A percentile compares a stretch with the other conserved stretches of the same genome.
Conservation (phyloP, 192 early-diverging fungal species). For the Backusella circina region DNA sequence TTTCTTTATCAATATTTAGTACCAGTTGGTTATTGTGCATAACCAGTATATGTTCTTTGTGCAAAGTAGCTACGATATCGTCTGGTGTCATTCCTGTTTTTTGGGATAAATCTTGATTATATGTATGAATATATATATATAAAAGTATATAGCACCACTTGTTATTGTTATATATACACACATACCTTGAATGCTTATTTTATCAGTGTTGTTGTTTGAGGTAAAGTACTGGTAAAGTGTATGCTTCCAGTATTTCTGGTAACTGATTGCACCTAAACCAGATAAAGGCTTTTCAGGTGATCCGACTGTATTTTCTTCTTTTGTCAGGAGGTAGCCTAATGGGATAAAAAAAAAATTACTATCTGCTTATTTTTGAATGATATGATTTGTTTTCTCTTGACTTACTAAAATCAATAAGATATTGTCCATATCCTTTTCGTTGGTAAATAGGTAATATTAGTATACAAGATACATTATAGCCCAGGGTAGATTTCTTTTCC, state of each 20-base stretch:
- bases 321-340: constrained; percentile 75
- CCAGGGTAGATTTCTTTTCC: constrained; percentile 81
- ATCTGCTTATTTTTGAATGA: neutral
- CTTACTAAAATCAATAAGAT: constrained; percentile 89
- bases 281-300: constrained; percentile 92
- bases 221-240: constrained; percentile 71
- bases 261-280: constrained; percentile 82
- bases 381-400: neutral
- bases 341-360: neutral
- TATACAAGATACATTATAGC: constrained; percentile 94
- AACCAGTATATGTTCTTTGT: constrained; percentile 35
- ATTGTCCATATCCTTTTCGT: constrained; percentile 85
- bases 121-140: neutral
- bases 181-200: constrained; percentile 47
- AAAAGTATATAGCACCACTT: neutral
- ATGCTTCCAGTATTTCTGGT: constrained; percentile 83
- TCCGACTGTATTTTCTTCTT: constrained; percentile 72
- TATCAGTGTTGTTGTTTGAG: constrained; percentile 38
- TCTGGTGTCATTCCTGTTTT: constrained; percentile 82
- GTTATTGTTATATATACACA: too few relatives aligned
- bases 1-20: neutral
- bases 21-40: constrained; percentile 28
- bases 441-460: constrained; percentile 82
- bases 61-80: constrained; percentile 81
- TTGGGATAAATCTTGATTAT: constrained; percentile 51